Evolutionary conservation across 2,329 filamentous ascomycete species (phyloP), one percentile per base, ranked within the genome.

Genomic region (Colletotrichum sp.): DNA sequence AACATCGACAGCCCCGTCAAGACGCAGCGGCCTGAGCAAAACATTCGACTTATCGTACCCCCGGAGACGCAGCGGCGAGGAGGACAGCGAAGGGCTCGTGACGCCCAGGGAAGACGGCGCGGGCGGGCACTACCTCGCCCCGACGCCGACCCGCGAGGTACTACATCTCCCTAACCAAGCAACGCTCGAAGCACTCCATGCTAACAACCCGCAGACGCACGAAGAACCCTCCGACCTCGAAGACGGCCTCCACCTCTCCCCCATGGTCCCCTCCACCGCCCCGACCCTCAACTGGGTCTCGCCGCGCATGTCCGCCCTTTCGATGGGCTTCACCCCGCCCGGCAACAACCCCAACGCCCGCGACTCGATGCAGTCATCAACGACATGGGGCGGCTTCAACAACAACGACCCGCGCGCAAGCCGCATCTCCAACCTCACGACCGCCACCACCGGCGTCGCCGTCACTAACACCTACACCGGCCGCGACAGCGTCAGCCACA

Each of bases 291-390:
- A 77, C 28, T 77, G 76, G 76, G 44, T 64, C 10, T 76, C 73
- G 1, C 76, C 76, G 32, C 76, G 76, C 64, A 66, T 77, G 73
- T 77, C 76, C 13, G 69, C 73, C 60, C 28, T 77, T 7, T 77
- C 76, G 6, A 70, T 77, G 76, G 76, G 76, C 6, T 77, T 77
- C 49, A 49, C 44, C 0, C 44, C 44, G 0, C 44, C 36, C 10
- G 63, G 71, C 3, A 32, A n/a, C 8, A 28, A 44, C 6, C 5
- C 28, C 16, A 10, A 8, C 18, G 30, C 30, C 64, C 64, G 70
- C 26, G 57, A 76, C 24, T 69, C 74, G 34, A 36, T 39, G 2
- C 30, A 52, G 7, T 76, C 74, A 8, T 36, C 62, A 2, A 34
- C 60, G 2, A 69, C 74, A 0, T 64, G 71, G 59, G 59, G 59